Base-by-base conservation (phyloP, 176 grass and related monocot species). In the Zizania latifolia region DNA sequence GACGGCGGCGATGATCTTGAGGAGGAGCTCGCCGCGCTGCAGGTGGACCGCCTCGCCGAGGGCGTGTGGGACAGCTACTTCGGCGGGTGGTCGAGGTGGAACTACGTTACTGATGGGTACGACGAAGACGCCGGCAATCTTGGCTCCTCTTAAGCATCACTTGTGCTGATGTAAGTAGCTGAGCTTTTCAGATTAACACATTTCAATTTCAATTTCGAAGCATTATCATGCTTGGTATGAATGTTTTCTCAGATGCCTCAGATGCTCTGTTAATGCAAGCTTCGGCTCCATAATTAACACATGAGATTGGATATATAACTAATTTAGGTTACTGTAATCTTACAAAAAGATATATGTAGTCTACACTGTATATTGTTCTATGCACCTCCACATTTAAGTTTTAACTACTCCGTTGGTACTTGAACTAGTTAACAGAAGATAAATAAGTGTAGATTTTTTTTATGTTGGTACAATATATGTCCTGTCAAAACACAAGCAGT, bases 21-120 rank as follows among this genome's bases (percentile, higher is more conserved):
- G 53, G 86, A 83, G 37, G 86, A 83, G 73, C 58, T 86, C 65
- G 55, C 9, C 41, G 58, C 77, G 36, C 16, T 92, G 8, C 77
- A 83, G 76, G 63, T 84, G 59, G 83, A 89, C 69, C 35, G 62
- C 54, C 8, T 89, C 0, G 86, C 86, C 1, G 83, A 81, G 54
- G 86, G 86, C 39, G 59, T 86, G 16, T 86, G 86, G 90, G 39
- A 89, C 27, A 28, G 51, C 71, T 93, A 86, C 80, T 86, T 89
- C 55, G 90, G 83, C 19, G 69, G 71, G 62, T 89, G 68, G 72
- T 89, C 83, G 11, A 89, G 17, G 70, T 93, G 86, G 90, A 83
- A 81, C 83, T 23, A 76, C 64, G 27, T 45, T 21, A 28, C 50
- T 6, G 34, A 19, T 22, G 59, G 17, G 27, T 6, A 7, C 14